Evolutionary conservation across 2,329 filamentous ascomycete species (phyloP).

Genomic region (Whalleya microplaca): DNA sequence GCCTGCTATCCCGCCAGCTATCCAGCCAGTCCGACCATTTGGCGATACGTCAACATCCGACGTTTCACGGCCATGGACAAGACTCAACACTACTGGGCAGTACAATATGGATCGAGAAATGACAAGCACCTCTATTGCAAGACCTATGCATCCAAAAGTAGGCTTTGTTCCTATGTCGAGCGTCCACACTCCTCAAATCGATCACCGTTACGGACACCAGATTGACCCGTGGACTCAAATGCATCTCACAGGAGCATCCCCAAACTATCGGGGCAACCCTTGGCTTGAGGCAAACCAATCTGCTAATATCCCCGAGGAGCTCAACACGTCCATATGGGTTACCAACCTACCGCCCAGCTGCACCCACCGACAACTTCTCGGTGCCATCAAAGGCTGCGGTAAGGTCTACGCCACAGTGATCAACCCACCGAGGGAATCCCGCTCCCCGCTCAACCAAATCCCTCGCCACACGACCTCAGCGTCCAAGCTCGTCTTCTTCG

Average conservation of each 20-base stretch:
- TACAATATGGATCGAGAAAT: too few relatives aligned
- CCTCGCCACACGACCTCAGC: conserved; percentile 36
- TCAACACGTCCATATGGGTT: conserved; percentile 58
- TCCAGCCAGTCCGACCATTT: too few relatives aligned
- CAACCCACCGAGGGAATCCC: conserved; percentile 49
- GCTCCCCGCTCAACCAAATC: conserved; percentile 47
- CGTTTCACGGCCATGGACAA: too few relatives aligned
- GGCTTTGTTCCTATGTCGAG: neutral
- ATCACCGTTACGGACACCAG: neutral
- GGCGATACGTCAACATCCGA: too few relatives aligned
- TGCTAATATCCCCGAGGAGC: conserved; percentile 42
- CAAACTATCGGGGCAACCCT: conserved; percentile 44
- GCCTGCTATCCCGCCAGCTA: too few relatives aligned
- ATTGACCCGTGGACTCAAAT: conserved; percentile 3
- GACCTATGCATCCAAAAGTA: too few relatives aligned
- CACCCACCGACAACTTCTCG: conserved; percentile 48
- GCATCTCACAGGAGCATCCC: conserved; percentile 17
- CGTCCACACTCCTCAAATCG: neutral
- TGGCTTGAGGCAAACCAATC: conserved; percentile 42
- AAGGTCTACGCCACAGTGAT: conserved; percentile 57
- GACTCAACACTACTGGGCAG: too few relatives aligned
- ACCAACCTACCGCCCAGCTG: conserved; percentile 52
- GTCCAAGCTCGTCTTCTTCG: conserved; percentile 49
- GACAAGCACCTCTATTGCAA: too few relatives aligned
- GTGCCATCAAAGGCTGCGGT: conserved; percentile 48